Conservation (phyloP, 257 asterid genomes). For the Penstemon barbatus region DNA sequence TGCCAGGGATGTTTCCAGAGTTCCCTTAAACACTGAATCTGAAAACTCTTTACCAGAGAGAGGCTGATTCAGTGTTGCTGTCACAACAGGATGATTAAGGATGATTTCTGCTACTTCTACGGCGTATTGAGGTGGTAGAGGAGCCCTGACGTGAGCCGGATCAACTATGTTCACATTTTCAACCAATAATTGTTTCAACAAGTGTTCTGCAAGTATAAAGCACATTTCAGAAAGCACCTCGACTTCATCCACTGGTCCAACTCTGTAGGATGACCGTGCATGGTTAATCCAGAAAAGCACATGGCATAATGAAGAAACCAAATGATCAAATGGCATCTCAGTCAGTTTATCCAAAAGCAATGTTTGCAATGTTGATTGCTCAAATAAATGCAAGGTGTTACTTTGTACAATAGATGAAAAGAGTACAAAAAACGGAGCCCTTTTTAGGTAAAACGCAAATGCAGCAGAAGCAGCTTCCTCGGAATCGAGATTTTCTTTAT, state of each 20-base stretch:
- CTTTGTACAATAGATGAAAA: conserved; percentile 58
- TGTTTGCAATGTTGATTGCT: conserved; percentile 43
- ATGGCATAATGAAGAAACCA: conserved; percentile 64
- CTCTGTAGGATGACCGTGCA: conserved; percentile 42
- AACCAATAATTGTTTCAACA: conserved; percentile 55
- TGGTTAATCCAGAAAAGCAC: conserved; percentile 68
- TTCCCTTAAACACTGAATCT: conserved; percentile 48
- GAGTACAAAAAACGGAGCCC: conserved; percentile 66
- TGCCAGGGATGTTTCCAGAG: conserved; percentile 49
- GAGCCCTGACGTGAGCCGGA: conserved; percentile 34
- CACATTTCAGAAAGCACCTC: conserved; percentile 59
- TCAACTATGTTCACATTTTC: conserved; percentile 34
- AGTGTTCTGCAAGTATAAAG: conserved; percentile 50
- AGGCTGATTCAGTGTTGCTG: conserved; percentile 52
- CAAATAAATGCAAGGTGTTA: conserved; percentile 41
- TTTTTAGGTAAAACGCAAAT: conserved; percentile 54
- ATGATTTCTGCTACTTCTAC: conserved; percentile 61
- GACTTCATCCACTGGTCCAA: conserved; percentile 42
- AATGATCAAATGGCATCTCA: conserved; percentile 56
- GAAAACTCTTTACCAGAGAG: conserved; percentile 42
- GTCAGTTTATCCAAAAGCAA: conserved; percentile 68
- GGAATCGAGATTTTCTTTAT: conserved; percentile 36
- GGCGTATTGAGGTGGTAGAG: conserved; percentile 36
- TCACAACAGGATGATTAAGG: conserved; percentile 64
- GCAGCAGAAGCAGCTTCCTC: conserved; percentile 54